Evolutionary conservation across 1,284 basidiomycete species (phyloP), one percentile per base, ranked within the genome.

Genomic region (Tilletia horrida): DNA sequence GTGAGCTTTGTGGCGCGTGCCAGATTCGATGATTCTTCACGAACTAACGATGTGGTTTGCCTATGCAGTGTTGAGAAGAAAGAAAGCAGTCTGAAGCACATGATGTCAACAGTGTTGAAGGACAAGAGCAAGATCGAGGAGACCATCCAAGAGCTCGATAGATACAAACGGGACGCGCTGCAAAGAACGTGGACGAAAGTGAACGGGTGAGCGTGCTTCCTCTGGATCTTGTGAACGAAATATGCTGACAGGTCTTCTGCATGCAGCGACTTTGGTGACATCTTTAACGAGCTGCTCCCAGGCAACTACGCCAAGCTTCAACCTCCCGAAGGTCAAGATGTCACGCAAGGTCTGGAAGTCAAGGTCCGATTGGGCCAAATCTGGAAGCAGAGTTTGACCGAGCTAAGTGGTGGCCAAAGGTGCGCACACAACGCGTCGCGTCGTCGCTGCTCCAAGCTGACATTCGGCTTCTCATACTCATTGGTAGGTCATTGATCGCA

Each of bases 341-440:
- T 98, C 68, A 95, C 93, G 78, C 87, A 95, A 71, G 96, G 96
- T 18, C 86, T 98, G 7, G 96, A 99, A 82, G 94, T 98, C 83
- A 97, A 97, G 80, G 96, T 99, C 35, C 88, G 88, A 69, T 87
- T 99, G 1, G 96, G 96, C 2, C 88, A 86, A 25, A 92, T 98
- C 0, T 99, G 96, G 96, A 99, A 98, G 83, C 91, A 93, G 76
- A 93, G 90, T 79, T 85, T 99, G 78, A 98, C 95, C 0, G 96
- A 99, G 82, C 85, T 98, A 63, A 94, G 92, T 75, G 96, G 96
- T 71, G 96, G 96, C 18, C 96, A 99, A 86, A 86, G 96, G 91
- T 92, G 62, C 27, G 9, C 31, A 21, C 21, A 13, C 45, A 52
- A 23, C 21, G 59, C 59, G 4, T 57, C 18, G 18, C 16, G 55